Base-by-base conservation (phyloP, 225 moss, liverwort and hornwort species). In the Antitrichia curtipendula region DNA sequence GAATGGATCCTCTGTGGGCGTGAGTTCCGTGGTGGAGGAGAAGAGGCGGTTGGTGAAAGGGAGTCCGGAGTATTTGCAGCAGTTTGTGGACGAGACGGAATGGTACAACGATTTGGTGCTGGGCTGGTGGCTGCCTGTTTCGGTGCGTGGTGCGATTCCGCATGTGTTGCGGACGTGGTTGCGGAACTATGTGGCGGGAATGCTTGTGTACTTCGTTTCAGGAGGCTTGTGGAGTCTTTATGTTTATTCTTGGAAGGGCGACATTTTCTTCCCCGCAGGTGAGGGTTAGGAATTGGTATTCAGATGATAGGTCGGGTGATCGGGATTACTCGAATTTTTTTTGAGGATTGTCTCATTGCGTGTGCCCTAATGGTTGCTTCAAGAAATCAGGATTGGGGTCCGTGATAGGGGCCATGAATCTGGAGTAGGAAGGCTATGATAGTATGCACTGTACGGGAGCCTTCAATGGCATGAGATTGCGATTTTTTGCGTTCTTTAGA, bases 211-310 rank as follows among this genome's bases (percentile, higher is more conserved):
- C 76, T 89, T 91, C 60, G 24, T 71, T 12, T 87, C 89, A 4
- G 91, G 89, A 8, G 87, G 89, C 52, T 65, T 91, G 72, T 91
- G 91, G 91, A 73, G 85, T 40, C 85, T 91, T 10, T 91, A 91
- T 72, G 87, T 89, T 49, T 91, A 89, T 31, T 82, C n/a, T 73
- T 91, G 91, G 91, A 91, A 91, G 85, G 85, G 72, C 29, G 91
- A 91, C 20, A 66, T 85, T 6, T 91, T 91, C 89, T 91, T 89
- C 60, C 89, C 91, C 53, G 71, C 91, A 82, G 91, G 91, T 91
- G 85, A 91, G 86, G 31, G 50, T 75, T 52, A 4, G 53, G 19
- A 54, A 78, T 45, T 72, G 57, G 72, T 57, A 82, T 54, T 57
- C 36, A 12, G 57, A 72, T 38, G 49, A 54, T 61, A 17, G 87